Percentiles rank a stretch among this genome's conserved stretches.
Conservation (phyloP, 2,329 filamentous ascomycete species). For the Penicillium sp. region DNA sequence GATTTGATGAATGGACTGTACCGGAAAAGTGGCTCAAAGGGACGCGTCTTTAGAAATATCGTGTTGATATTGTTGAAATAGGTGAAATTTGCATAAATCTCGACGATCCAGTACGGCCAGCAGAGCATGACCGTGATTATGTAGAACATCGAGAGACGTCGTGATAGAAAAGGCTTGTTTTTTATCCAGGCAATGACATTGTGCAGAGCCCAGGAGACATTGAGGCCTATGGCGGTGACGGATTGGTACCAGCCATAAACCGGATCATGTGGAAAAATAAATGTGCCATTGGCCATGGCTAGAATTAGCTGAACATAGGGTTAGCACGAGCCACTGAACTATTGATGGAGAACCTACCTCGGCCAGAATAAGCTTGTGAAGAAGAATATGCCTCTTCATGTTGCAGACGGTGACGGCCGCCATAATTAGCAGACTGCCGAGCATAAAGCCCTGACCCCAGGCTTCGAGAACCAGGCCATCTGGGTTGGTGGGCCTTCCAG, state of each 20-base stretch:
- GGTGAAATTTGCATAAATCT: constrained; percentile 64
- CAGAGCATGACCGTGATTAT: constrained; percentile 58
- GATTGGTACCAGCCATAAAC: constrained; percentile 65
- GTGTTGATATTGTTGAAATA: constrained; percentile 59
- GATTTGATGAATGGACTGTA: constrained; percentile 21
- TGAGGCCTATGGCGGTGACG: constrained; percentile 58
- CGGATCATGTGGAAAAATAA: constrained; percentile 56
- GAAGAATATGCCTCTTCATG: constrained; percentile 47
- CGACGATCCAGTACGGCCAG: constrained; percentile 63
- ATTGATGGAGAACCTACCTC: constrained; percentile 36
- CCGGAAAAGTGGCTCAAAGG: constrained; percentile 61
- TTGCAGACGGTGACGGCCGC: constrained; percentile 50
- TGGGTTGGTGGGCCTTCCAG: constrained; percentile 3
- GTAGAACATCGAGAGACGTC: constrained; percentile 53
- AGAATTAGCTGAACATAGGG: constrained; percentile 48
- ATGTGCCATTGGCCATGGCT: constrained; percentile 57
- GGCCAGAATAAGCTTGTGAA: constrained; percentile 52
- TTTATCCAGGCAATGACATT: constrained; percentile 69
- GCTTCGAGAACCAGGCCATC: constrained; percentile 45
- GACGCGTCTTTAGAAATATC: constrained; percentile 56
- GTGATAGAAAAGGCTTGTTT: constrained; percentile 58
- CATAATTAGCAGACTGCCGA: constrained; percentile 52
- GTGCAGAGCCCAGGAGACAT: constrained; percentile 63
- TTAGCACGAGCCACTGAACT: background rate
- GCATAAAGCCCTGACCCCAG: constrained; percentile 51